Base-by-base conservation (phyloP, 1,139 yeast genomes). In the Taphrina populina region DNA sequence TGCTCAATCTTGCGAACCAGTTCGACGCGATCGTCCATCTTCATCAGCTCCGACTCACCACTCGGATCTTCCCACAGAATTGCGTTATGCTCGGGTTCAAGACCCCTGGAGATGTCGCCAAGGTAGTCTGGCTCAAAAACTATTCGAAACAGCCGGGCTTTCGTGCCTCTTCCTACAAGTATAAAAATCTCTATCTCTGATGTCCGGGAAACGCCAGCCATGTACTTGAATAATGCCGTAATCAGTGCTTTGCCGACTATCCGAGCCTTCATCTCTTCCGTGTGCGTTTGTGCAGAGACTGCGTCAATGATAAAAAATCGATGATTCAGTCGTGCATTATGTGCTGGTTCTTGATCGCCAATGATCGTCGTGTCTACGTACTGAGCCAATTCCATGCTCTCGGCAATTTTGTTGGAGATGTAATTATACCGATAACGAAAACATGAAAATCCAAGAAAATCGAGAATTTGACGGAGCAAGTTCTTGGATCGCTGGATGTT, bases 301-400 rank as follows among this genome's bases (percentile, higher is more conserved):
- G 54, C 54, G n/a, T 49, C 54, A 30, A 49, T 49, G 39, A 49
- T 49, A 40, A 49, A 49, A 34, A 49, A 49, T 11, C 54, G 54
- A 39, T 49, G 54, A 15, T 49, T 49, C 15, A 49, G 23, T 3
- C 54, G 33, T 15, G 39, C 46, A 23, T 49, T 37, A 20, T 49
- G 54, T 20, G 46, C 37, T 6, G 24, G 19, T 0, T 17, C 46
- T 10, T 39, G 40, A 11, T 30, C 46, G 39, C 54, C 54, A 17
- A 49, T 49, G 46, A 49, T 49, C 13, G 39, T 29, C 4, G 54
- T 49, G 29, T 49, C 54, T 3, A 49, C 54, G 21, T 49, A 49
- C 34, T 49, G 54, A 17, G 54, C 54, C 33, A 49, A 24, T 26
- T 49, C 54, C 24, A 27, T 24, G 7, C 32, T 24, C 40, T 37